A percentile compares a stretch with the other conserved stretches of the same genome.
phyloP scores from a whole-genome alignment of 768 basidiomycete species.

The Naematelia encephala region DNA sequence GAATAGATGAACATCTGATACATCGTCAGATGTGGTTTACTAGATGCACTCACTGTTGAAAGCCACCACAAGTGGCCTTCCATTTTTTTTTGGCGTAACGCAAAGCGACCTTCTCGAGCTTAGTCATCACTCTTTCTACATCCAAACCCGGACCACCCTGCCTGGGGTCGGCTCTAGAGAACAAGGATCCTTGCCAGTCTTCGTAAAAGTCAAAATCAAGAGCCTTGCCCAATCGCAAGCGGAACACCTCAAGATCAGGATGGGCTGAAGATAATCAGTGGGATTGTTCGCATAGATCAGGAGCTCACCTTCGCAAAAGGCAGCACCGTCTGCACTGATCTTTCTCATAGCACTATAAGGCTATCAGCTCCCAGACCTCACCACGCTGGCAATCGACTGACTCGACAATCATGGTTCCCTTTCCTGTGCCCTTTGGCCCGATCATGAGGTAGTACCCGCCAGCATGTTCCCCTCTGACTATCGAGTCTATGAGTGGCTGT shows the following conservation, averaged over 20 bases:
- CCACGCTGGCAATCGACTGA: conserved; percentile 11
- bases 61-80: conserved; percentile 71
- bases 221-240: conserved; percentile 75
- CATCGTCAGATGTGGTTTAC: background rate
- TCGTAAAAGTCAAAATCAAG: conserved; percentile 76
- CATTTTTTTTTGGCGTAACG: conserved; percentile 58
- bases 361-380: background rate
- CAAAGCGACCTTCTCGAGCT: conserved; percentile 75
- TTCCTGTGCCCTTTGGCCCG: conserved; percentile 80
- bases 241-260: conserved; percentile 79
- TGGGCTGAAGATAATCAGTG: conserved; percentile 57
- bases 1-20: conserved; percentile 49
- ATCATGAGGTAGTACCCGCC: conserved; percentile 74
- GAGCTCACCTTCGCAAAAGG: conserved; percentile 57
- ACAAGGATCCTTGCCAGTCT: conserved; percentile 64
- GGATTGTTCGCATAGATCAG: conserved; percentile 11
- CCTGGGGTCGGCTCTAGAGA: conserved; percentile 75
- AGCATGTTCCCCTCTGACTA: conserved; percentile 68
- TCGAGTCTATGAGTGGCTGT: conserved; percentile 70
- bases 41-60: conserved; percentile 63
- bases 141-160: conserved; percentile 80
- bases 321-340: conserved; percentile 63
- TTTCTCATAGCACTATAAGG: conserved; percentile 60
- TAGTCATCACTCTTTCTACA: conserved; percentile 80
- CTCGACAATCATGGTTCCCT: conserved; percentile 79